Evolutionary conservation across 140 eudicot genomes (phyloP).

Genomic region (Eryngium alpinum): DNA sequence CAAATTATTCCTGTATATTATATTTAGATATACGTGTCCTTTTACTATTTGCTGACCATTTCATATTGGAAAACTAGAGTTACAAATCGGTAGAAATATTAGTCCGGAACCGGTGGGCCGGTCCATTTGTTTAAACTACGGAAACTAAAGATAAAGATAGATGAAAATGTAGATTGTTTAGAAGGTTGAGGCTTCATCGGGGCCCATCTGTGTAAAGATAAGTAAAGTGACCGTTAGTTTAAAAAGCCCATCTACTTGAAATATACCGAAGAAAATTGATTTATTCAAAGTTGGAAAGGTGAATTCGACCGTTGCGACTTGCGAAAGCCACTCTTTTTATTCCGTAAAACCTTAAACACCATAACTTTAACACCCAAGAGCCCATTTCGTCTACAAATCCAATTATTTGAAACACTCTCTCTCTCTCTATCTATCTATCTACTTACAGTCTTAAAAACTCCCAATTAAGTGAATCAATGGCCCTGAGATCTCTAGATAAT

Average conservation of each 20-base stretch:
- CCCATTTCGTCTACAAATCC: neutral
- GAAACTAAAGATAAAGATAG: too few relatives aligned
- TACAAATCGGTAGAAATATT: too few relatives aligned
- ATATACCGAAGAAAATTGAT: too few relatives aligned
- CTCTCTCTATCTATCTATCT: neutral
- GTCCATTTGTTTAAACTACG: too few relatives aligned
- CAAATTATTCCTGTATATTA: too few relatives aligned
- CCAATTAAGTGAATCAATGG: constrained; percentile 35
- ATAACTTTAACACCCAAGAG: neutral
- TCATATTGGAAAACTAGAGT: too few relatives aligned
- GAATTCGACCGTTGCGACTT: constrained; percentile 28
- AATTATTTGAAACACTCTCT: too few relatives aligned
- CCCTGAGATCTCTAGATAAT: constrained; percentile 69
- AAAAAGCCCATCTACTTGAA: neutral
- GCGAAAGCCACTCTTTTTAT: neutral
- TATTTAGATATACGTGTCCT: too few relatives aligned
- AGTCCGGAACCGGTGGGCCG: too few relatives aligned
- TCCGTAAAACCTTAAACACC: neutral
- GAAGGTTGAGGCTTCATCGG: too few relatives aligned
- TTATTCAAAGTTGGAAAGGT: constrained; percentile 13
- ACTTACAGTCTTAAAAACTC: neutral
- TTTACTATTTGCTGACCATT: too few relatives aligned
- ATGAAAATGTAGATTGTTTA: too few relatives aligned
- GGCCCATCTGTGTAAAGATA: neutral
- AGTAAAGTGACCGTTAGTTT: neutral